These are phyloP conservation scores for Luffa aegyptiaca DNA, from an alignment of 306 rosid genomes.

Conservation along the genomic window DNA sequence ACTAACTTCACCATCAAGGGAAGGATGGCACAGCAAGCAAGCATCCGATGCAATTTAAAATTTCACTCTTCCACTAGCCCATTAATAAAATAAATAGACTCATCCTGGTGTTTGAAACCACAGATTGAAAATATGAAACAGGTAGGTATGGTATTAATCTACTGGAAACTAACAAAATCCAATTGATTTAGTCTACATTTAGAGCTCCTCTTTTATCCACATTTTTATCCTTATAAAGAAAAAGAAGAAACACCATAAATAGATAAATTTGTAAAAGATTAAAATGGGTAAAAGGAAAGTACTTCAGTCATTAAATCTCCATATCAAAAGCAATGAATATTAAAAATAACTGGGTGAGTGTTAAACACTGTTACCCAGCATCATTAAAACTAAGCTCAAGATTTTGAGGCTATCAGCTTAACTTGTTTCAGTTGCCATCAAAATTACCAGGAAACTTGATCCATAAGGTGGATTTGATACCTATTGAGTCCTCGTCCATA, in stretches of 20 bases:
- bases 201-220: neutral
- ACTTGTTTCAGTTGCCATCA: neutral
- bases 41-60: slow-evolving; percentile 3
- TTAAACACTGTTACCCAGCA: neutral
- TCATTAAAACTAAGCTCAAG: neutral
- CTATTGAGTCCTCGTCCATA: neutral
- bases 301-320: neutral
- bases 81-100: slow-evolving; percentile 1
- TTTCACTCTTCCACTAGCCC: neutral
- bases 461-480: neutral
- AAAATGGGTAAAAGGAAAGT: neutral
- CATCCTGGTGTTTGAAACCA: neutral
- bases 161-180: neutral
- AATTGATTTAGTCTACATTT: neutral
- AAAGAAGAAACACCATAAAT: neutral
- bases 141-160: neutral
- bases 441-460: slow-evolving; percentile 1
- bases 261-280: neutral
- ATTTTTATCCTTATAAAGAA: neutral
- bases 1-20: slow-evolving; percentile 6
- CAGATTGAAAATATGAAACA: neutral
- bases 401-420: neutral
- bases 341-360: neutral
- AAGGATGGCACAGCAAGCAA: slow-evolving; percentile 8
- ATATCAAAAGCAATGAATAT: neutral